Percentiles rank a stretch among this genome's conserved stretches.
Conservation (phyloP, 495 filamentous ascomycete genomes). For the Neurospora intermedia region DNA sequence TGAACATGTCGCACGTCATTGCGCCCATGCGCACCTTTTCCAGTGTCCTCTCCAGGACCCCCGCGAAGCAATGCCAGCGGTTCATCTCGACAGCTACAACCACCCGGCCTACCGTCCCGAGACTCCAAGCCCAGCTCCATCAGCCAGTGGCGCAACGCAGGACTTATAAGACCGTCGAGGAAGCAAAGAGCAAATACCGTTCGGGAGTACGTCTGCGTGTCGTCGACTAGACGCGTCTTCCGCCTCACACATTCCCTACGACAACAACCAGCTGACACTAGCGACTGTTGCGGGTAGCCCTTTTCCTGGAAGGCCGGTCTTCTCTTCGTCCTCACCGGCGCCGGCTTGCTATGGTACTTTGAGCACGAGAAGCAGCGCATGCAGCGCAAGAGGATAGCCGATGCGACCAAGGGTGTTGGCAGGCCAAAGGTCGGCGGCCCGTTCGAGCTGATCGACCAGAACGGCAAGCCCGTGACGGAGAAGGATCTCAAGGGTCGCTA, state of each 20-base stretch:
- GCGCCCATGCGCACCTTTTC: slow-evolving; percentile 14
- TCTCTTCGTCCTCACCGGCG: slow-evolving; percentile 72
- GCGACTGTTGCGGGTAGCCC: slow-evolving; percentile 38
- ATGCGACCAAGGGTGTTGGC: slow-evolving; percentile 86
- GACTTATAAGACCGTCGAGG: slow-evolving; percentile 43
- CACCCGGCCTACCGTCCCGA: slow-evolving; percentile 5
- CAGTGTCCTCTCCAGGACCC: slow-evolving; percentile 12
- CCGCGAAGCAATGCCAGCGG: slow-evolving; percentile 16
- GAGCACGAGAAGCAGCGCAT: slow-evolving; percentile 80
- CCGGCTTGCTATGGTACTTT: slow-evolving; percentile 77
- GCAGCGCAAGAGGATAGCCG: slow-evolving; percentile 73
- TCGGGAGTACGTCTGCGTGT: slow-evolving; percentile 31
- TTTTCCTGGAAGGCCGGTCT: slow-evolving; percentile 85
- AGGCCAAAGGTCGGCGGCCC: slow-evolving; percentile 84
- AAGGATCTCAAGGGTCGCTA: slow-evolving; percentile 79
- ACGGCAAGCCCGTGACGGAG: slow-evolving; percentile 64
- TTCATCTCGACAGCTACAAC: slow-evolving; percentile 18
- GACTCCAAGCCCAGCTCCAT: slow-evolving; percentile 12
- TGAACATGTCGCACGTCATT: slow-evolving; percentile 18
- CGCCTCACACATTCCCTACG: slow-evolving; percentile 1
- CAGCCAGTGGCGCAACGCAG: slow-evolving; percentile 25
- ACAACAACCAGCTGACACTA: not conserved
- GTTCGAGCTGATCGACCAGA: slow-evolving; percentile 71
- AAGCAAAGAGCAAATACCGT: slow-evolving; percentile 41
- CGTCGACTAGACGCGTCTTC: not conserved